phyloP scores from a whole-genome alignment of 2,329 filamentous ascomycete genomes.

The Penicillium sp. region DNA sequence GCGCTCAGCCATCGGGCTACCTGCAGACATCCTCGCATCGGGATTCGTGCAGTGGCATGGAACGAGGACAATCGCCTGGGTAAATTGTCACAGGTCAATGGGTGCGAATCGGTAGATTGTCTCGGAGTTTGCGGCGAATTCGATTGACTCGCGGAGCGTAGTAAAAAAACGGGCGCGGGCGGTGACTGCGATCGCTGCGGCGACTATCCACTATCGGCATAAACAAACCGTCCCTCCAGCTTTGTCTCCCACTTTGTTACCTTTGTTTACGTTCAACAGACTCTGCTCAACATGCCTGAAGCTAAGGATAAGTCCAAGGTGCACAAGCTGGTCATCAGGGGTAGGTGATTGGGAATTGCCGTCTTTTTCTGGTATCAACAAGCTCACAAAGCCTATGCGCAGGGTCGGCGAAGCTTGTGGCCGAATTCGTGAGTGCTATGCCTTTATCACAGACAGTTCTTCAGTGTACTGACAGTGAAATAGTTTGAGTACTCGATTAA shows the following conservation, averaged over 20 bases:
- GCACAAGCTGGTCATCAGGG: conserved; percentile 77
- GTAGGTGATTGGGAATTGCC: conserved; percentile 19
- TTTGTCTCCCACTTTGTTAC: neutral
- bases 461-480: conserved; percentile 41
- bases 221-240: conserved; percentile 33
- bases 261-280: conserved; percentile 1
- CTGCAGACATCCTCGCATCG: conserved; percentile 51
- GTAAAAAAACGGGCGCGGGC: conserved; percentile 36
- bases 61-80: conserved; percentile 9
- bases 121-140: conserved; percentile 1
- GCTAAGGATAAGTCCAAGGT: conserved; percentile 76
- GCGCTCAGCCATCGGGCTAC: conserved; percentile 49
- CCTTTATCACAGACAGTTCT: neutral
- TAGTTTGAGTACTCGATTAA: conserved; percentile 96
- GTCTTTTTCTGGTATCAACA: neutral
- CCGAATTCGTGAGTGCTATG: conserved; percentile 77
- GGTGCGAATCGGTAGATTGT: conserved; percentile 7
- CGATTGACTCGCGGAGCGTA: conserved; percentile 8
- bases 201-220: conserved; percentile 32
- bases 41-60: conserved; percentile 39
- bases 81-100: conserved; percentile 1
- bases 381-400: conserved; percentile 30
- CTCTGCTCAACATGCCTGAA: conserved; percentile 40
- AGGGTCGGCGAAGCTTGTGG: conserved; percentile 81
- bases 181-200: conserved; percentile 35